Evolutionary conservation across 345 rosid genomes (phyloP).

Genomic region (Mallotus nudiflorus): DNA sequence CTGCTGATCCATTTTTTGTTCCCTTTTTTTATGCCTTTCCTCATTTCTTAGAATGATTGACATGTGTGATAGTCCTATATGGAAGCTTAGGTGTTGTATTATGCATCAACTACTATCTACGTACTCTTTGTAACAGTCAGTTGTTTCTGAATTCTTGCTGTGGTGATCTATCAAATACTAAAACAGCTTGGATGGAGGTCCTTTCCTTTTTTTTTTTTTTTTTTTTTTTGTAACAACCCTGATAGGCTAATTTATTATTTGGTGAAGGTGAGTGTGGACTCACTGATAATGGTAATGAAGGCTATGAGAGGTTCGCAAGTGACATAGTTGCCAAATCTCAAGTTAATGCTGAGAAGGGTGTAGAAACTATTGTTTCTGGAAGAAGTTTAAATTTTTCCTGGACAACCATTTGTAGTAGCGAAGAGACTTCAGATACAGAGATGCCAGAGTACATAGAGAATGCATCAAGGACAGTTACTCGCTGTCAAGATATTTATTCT

Average conservation of each 20-base stretch:
- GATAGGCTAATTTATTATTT: slow-evolving; percentile 8
- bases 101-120: not conserved
- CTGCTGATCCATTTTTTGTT: not conserved
- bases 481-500: slow-evolving; percentile 36
- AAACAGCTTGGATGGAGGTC: not conserved
- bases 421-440: slow-evolving; percentile 3
- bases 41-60: not conserved
- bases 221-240: not conserved
- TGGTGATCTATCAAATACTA: not conserved
- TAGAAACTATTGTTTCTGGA: slow-evolving; percentile 17
- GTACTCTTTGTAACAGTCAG: not conserved
- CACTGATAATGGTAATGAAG: no score
- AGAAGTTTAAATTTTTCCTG: slow-evolving; percentile 24
- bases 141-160: not conserved
- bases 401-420: slow-evolving; percentile 18
- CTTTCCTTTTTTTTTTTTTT: no score
- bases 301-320: no score
- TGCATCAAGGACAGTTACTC: slow-evolving; percentile 24
- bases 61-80: not conserved
- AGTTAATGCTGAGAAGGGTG: slow-evolving; percentile 19
- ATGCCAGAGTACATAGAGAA: slow-evolving; percentile 1
- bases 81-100: not conserved
- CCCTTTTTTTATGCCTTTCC: not conserved
- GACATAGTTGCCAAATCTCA: slow-evolving; percentile 5
- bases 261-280: slow-evolving; percentile 30